Evolutionary conservation across 139 green algal species (phyloP).

Genomic region (Chlamydomonas sp.): DNA sequence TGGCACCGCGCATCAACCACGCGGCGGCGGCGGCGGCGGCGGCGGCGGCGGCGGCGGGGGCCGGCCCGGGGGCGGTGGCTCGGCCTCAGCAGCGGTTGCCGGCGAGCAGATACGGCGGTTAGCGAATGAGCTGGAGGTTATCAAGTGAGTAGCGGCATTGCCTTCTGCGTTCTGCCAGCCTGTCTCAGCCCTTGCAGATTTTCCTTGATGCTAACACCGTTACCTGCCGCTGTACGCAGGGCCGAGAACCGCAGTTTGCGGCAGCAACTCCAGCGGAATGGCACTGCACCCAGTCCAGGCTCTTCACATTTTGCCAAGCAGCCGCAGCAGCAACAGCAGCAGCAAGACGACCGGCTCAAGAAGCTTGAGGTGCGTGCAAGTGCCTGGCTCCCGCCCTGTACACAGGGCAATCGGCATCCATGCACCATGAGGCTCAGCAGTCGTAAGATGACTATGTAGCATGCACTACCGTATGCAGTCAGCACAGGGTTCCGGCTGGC

Average conservation of each 20-base stretch:
- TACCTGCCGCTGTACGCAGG: not conserved
- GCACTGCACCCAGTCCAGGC: too few species aligned
- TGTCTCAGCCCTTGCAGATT: too few species aligned
- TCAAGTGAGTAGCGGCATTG: not conserved
- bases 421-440: too few species aligned
- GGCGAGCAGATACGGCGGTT: conserved; percentile 30
- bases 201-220: too few species aligned
- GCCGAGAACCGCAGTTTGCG: conserved; percentile 28
- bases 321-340: not conserved
- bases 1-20: conserved; percentile 32
- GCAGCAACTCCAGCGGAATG: conserved; percentile 26
- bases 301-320: too few species aligned
- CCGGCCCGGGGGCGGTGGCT: conserved; percentile 2
- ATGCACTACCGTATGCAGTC: too few species aligned
- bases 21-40: not conserved
- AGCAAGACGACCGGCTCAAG: not conserved
- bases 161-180: too few species aligned
- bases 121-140: conserved; percentile 29
- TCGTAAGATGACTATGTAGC: too few species aligned
- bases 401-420: too few species aligned
- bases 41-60: not conserved
- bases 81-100: conserved; percentile 5
- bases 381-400: not conserved
- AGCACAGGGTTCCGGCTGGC: too few species aligned
- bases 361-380: conserved; percentile 20